Percentiles rank a stretch among this genome's conserved stretches.
Conservation (phyloP, 2,329 filamentous ascomycete genomes). For the Zymoseptoria ardabiliae region DNA sequence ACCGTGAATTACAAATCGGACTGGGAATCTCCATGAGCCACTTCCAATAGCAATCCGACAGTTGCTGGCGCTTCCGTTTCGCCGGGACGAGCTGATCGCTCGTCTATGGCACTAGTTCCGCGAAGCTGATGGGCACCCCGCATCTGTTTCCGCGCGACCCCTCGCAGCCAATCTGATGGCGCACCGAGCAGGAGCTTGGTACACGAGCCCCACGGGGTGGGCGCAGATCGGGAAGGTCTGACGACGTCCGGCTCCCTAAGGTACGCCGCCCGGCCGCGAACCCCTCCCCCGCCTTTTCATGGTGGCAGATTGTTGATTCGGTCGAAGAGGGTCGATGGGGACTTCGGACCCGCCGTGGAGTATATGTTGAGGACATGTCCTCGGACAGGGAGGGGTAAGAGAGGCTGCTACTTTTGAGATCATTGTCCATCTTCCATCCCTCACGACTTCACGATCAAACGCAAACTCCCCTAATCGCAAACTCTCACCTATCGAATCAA, state of each 20-base stretch:
- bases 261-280: no score
- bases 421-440: neutral
- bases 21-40: no score
- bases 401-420: neutral
- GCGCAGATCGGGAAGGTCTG: no score
- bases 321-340: neutral
- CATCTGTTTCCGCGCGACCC: neutral
- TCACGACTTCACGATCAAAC: slow-evolving; percentile 10
- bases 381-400: neutral
- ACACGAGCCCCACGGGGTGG: neutral
- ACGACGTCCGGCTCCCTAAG: no score
- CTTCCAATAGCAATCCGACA: neutral
- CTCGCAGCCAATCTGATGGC: neutral
- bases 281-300: neutral
- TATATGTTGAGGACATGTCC: neutral
- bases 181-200: neutral
- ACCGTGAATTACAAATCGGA: no score
- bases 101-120: neutral
- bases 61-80: neutral
- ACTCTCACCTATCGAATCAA: slow-evolving; percentile 10
- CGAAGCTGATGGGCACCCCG: neutral
- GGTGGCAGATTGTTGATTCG: neutral
- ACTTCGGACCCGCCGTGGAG: neutral
- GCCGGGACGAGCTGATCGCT: neutral
- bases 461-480: slow-evolving; percentile 6